phyloP scores from a whole-genome alignment of 306 rosid species.

The Cucurbita pepo region DNA sequence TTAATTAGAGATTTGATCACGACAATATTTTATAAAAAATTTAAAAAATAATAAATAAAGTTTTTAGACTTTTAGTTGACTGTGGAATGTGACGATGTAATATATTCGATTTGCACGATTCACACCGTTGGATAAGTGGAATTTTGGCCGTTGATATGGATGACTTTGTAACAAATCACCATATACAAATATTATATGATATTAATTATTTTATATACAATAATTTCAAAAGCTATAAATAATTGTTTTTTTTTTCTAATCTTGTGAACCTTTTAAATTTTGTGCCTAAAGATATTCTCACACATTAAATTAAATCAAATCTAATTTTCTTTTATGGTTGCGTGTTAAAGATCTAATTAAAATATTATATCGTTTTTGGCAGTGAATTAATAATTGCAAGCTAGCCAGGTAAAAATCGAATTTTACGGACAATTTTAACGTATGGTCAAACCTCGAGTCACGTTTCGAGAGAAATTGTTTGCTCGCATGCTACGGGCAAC shows the following conservation, averaged over 20 bases:
- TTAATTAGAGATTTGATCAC: neutral
- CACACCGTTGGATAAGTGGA: neutral
- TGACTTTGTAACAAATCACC: neutral
- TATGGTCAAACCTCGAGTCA: no score
- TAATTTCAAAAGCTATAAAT: neutral
- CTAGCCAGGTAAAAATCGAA: no score
- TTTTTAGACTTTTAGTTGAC: neutral
- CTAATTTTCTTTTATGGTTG: no score
- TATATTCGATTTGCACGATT: neutral
- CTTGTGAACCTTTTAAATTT: no score
- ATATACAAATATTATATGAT: neutral
- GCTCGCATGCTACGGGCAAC: no score
- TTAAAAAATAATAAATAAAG: neutral
- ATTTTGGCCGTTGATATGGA: neutral
- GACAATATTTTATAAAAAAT: neutral
- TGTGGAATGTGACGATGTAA: neutral
- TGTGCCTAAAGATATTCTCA: neutral
- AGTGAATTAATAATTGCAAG: no score
- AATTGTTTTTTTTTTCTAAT: no score
- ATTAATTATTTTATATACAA: neutral
- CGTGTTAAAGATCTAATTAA: no score
- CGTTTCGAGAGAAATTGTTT: no score
- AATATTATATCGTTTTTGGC: no score
- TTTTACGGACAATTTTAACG: no score
- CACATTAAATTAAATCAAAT: no score